Evolutionary conservation across 148 eudicot genomes (phyloP).

Genomic region (Chenopodium album): DNA sequence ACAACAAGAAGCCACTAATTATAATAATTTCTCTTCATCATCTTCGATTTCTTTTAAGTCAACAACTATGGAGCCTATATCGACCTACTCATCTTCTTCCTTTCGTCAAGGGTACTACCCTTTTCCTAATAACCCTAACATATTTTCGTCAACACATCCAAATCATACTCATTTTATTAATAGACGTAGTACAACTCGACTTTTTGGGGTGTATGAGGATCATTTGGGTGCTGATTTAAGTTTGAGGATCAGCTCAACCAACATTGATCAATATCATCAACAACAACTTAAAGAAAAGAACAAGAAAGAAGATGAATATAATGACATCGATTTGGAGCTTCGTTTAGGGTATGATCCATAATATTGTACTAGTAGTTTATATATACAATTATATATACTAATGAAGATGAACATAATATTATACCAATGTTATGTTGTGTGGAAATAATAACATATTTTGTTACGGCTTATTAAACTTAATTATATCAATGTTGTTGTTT

Average conservation of each 20-base stretch:
- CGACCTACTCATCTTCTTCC: conserved; percentile 3
- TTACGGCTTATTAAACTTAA: too few species aligned
- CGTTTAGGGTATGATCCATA: conserved; percentile 48
- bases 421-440: too few species aligned
- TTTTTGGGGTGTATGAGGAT: conserved; percentile 25
- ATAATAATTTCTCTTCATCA: background rate
- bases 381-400: background rate
- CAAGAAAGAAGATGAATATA: conserved; percentile 4
- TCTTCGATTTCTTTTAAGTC: conserved; percentile 2
- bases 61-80: conserved; percentile 1
- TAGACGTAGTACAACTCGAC: background rate
- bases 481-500: too few species aligned
- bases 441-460: too few species aligned
- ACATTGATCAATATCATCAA: background rate
- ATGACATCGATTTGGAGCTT: conserved; percentile 55
- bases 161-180: too few species aligned
- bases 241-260: conserved; percentile 28
- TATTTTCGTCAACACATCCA: background rate
- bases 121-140: conserved; percentile 25
- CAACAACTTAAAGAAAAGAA: background rate
- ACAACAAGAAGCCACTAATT: too few species aligned
- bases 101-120: conserved; percentile 31
- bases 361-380: background rate
- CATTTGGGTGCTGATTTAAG: conserved; percentile 35
- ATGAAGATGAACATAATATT: too few species aligned